Conservation (phyloP, 106 monocot genomes). For the Xerophyta viscosa region DNA sequence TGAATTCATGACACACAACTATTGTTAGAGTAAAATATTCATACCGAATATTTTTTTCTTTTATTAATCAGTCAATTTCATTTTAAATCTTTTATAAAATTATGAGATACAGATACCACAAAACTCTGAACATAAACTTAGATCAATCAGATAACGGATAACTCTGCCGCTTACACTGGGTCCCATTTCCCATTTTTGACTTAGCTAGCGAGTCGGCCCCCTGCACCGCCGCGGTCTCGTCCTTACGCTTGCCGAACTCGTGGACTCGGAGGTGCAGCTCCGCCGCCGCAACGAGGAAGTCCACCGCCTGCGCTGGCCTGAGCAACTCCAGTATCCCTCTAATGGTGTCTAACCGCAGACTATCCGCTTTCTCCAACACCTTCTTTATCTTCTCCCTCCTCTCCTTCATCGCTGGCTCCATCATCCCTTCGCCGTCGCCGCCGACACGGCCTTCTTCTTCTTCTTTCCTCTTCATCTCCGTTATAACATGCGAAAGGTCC, state of each 20-base stretch:
- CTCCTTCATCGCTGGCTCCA: slow-evolving; percentile 32
- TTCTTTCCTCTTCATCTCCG: neutral
- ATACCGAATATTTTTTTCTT: no score
- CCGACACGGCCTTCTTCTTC: neutral
- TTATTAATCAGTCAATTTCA: no score
- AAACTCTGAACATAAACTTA: no score
- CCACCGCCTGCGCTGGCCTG: slow-evolving; percentile 42
- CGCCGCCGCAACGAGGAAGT: slow-evolving; percentile 57
- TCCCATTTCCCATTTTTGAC: neutral
- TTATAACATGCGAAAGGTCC: slow-evolving; percentile 15
- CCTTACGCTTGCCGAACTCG: slow-evolving; percentile 44
- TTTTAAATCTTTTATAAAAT: no score
- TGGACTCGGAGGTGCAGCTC: slow-evolving; percentile 58
- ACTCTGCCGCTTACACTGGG: no score
- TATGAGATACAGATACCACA: no score
- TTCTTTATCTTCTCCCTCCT: slow-evolving; percentile 26
- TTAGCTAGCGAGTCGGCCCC: neutral
- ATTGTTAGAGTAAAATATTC: no score
- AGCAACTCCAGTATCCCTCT: slow-evolving; percentile 32
- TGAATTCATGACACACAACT: no score
- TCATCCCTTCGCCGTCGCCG: neutral
- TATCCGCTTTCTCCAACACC: slow-evolving; percentile 37
- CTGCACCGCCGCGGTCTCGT: slow-evolving; percentile 11
- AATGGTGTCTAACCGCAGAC: slow-evolving; percentile 38
- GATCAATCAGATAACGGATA: no score